Evolutionary conservation across 805 yeast genomes (phyloP).

Genomic region (Ogataea methanolica): DNA sequence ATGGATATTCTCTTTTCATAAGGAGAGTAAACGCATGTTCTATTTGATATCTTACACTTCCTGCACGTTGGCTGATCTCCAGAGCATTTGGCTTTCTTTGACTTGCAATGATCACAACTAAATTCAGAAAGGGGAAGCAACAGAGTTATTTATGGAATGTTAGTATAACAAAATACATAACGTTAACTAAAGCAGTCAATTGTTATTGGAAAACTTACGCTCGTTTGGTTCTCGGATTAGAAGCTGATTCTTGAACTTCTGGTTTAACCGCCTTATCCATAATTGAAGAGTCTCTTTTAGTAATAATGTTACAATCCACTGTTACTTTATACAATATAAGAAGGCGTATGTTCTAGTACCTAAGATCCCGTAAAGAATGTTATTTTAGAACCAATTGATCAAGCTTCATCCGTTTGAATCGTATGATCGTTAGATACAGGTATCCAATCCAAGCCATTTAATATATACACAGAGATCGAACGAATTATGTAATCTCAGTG

Average conservation of each 20-base stretch:
- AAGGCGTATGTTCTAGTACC: no score
- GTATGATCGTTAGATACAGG: no score
- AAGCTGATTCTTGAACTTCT: background rate
- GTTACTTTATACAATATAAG: no score
- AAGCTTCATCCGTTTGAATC: no score
- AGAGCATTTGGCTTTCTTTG: slow-evolving; percentile 21
- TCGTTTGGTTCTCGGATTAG: background rate
- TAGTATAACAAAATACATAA: background rate
- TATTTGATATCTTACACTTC: slow-evolving; percentile 9
- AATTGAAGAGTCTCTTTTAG: background rate
- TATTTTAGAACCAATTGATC: no score
- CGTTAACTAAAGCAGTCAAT: background rate
- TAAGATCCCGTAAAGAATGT: no score
- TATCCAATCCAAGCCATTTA: no score
- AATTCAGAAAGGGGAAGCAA: background rate
- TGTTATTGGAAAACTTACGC: background rate
- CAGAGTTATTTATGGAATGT: background rate
- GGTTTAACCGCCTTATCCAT: background rate
- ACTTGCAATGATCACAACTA: slow-evolving; percentile 21
- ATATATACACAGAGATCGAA: no score
- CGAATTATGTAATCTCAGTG: no score
- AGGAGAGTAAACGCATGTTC: slow-evolving; percentile 20
- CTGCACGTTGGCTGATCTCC: slow-evolving; percentile 22
- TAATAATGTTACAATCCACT: background rate
- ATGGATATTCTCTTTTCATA: slow-evolving; percentile 20